Percentiles rank a stretch among this genome's conserved stretches.
These are phyloP conservation scores for Lachancea dasiensis DNA, from an alignment of 805 yeast species.

Conservation along the genomic window DNA sequence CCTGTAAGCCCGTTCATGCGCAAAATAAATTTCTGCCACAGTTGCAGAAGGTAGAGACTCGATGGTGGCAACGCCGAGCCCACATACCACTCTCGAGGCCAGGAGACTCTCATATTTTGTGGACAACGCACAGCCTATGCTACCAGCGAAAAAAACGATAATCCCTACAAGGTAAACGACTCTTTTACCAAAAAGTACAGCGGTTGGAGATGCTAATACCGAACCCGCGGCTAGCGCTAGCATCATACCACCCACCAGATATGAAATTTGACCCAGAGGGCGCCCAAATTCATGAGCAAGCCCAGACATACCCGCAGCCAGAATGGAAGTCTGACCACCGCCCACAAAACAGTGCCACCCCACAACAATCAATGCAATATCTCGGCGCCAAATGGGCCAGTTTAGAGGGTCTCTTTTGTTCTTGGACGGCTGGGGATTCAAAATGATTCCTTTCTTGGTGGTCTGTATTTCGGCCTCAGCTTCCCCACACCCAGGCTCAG, in stretches of 20 bases:
- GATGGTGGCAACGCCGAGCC: slow-evolving; percentile 56
- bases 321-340: slow-evolving; percentile 56
- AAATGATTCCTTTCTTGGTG: slow-evolving; percentile 35
- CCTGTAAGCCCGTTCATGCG: slow-evolving; percentile 57
- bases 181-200: slow-evolving; percentile 46
- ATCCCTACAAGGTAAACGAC: slow-evolving; percentile 46
- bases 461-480: slow-evolving; percentile 24
- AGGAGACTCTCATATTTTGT: slow-evolving; percentile 43
- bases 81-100: slow-evolving; percentile 53
- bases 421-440: slow-evolving; percentile 61
- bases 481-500: not conserved
- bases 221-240: slow-evolving; percentile 55
- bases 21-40: slow-evolving; percentile 54
- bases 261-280: slow-evolving; percentile 40
- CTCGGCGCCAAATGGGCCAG: slow-evolving; percentile 59
- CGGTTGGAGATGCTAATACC: slow-evolving; percentile 47
- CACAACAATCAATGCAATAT: slow-evolving; percentile 44
- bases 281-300: slow-evolving; percentile 40
- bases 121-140: slow-evolving; percentile 50
- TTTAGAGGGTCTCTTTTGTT: slow-evolving; percentile 60
- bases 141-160: slow-evolving; percentile 43
- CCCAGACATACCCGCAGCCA: slow-evolving; percentile 49
- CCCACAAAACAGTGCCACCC: slow-evolving; percentile 55
- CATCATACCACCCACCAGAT: slow-evolving; percentile 55
- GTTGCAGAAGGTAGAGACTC: slow-evolving; percentile 57